Conservation (phyloP, 2,329 filamentous ascomycete genomes). For the Teratosphaeria pseudoeucalypti region DNA sequence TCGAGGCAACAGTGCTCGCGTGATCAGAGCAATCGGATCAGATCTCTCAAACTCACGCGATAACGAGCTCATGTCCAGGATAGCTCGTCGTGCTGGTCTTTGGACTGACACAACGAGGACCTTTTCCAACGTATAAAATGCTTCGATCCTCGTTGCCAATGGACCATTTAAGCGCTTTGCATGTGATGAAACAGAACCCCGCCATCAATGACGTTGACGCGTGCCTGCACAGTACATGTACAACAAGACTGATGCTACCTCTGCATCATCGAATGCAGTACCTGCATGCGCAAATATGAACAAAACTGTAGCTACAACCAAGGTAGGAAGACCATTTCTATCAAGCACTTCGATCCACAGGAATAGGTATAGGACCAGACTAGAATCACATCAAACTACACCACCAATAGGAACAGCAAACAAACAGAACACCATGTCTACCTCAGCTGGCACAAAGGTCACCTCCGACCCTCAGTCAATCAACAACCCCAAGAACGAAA, state of each 20-base stretch:
- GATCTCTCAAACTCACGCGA: neutral
- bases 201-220: neutral
- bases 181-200: neutral
- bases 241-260: neutral
- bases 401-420: neutral
- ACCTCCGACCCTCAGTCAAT: slow-evolving; percentile 38
- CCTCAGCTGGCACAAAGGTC: slow-evolving; percentile 9
- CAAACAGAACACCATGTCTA: neutral
- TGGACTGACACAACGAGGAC: neutral
- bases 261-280: neutral
- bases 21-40: neutral
- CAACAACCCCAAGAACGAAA: slow-evolving; percentile 49
- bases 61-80: neutral
- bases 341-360: neutral
- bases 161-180: neutral
- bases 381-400: neutral
- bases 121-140: neutral
- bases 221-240: neutral
- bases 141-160: neutral
- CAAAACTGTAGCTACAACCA: neutral
- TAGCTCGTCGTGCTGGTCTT: no score
- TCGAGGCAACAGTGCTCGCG: neutral
- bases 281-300: neutral
- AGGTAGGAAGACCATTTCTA: neutral
- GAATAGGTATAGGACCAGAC: neutral